Conservation (phyloP, 257 asterid genomes). For the Nicotiana benthamiana region DNA sequence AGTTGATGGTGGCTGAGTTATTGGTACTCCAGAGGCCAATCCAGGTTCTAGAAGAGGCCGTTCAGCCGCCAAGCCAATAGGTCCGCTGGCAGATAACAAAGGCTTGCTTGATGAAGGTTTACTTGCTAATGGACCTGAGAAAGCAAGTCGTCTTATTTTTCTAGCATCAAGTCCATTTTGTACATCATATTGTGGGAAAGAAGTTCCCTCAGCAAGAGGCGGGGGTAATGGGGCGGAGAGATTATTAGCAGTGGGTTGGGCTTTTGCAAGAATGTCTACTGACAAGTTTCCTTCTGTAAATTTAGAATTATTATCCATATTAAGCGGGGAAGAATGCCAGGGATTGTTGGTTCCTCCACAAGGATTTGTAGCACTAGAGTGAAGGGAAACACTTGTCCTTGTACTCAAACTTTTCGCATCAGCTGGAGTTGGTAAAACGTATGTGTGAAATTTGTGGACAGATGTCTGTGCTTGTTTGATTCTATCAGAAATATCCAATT, state of each 20-base stretch:
- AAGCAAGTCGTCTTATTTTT: conserved; percentile 53
- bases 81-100: conserved; percentile 44
- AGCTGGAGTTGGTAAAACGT: conserved; percentile 85
- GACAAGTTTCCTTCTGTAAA: conserved; percentile 34
- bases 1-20: conserved; percentile 36
- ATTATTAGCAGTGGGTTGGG: conserved; percentile 27
- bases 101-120: conserved; percentile 58
- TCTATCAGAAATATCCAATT: conserved; percentile 60
- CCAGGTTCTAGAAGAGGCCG: conserved; percentile 43
- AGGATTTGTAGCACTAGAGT: conserved; percentile 24
- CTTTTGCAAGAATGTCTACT: conserved; percentile 25
- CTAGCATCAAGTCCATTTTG: conserved; percentile 40
- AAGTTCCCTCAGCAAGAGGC: conserved; percentile 47
- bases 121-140: conserved; percentile 83
- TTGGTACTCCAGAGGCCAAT: conserved; percentile 32
- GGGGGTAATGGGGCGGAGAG: conserved; percentile 69
- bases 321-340: conserved; percentile 86
- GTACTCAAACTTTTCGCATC: conserved; percentile 60
- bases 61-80: conserved; percentile 41
- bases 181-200: conserved; percentile 36
- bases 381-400: conserved; percentile 31
- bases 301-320: conserved; percentile 50
- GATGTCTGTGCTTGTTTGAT: conserved; percentile 44
- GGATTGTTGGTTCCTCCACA: conserved; percentile 40
- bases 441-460: conserved; percentile 46